Evolutionary conservation across 495 filamentous ascomycete species (phyloP), one percentile per base, ranked within the genome.

Genomic region (Physcia stellaris): DNA sequence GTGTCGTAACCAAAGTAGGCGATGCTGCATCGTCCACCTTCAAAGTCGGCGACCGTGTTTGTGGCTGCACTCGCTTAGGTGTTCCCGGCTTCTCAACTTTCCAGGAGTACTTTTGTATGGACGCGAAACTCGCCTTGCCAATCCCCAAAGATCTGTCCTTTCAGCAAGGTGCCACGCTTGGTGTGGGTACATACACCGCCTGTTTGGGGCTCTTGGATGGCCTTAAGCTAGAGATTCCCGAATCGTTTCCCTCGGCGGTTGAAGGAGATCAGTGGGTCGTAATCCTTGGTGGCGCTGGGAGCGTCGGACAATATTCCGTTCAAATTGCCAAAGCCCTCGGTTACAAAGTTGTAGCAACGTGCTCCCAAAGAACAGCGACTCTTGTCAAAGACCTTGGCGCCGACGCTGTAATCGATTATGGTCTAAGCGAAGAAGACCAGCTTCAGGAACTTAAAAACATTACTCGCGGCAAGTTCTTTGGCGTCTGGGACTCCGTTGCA

Each of bases 31-130:
- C 36, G 39, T 50, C 16, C 38, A 53, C 50, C 32, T 55, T 65
- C 41, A 47, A 50, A 27, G 29, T 39, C 2, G 61, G 61, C 4
- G 61, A 63, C 41, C 38, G 43, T 15, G 46, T 64, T 11, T 65
- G 53, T 43, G 62, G 62, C 4, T 67, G 62, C 41, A 59, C 53
- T 10, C 55, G 56, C 13, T 39, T 69, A 1, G 65, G 65, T 7
- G 35, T 38, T 6, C 53, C 52, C 23, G 48, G 52, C 4, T 55
- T 57, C 36, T 54, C 51, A 9, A 56, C 65, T 9, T 67, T 63
- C 38, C 64, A 66, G 39, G 65, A 67, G 54, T 60, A 51, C 35
- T 64, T 64, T 26, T 45, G 66, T 5, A 63, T 66, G 49, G 59
- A 67, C 17, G 57, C 60, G 21, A 34, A 46, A 2, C 40, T 65